These are phyloP conservation scores for Ophiocordyceps camponoti-floridani DNA, from an alignment of 2,329 filamentous ascomycete genomes.

Conservation along the genomic window DNA sequence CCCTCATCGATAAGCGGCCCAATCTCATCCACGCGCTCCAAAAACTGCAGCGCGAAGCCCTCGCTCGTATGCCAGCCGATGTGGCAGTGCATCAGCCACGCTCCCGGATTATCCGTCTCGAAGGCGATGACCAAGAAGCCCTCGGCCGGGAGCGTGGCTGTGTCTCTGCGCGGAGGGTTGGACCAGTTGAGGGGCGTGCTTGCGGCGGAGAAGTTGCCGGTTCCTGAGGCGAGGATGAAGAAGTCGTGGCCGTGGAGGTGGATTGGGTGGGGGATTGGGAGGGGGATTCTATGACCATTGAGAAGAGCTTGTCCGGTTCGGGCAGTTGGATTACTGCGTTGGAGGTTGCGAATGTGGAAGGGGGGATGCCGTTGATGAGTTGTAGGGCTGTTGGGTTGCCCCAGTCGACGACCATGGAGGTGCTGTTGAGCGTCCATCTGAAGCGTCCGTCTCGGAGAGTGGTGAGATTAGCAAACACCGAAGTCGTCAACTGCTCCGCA, in stretches of 20 bases:
- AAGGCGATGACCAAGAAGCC: slow-evolving; percentile 32
- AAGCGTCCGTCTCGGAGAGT: background rate
- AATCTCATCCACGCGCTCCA: slow-evolving; percentile 2
- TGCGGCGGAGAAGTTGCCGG: slow-evolving; percentile 6
- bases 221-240: slow-evolving; percentile 9
- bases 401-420: slow-evolving; percentile 14
- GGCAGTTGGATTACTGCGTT: slow-evolving; percentile 12
- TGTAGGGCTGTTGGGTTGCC: slow-evolving; percentile 10
- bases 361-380: slow-evolving; percentile 5
- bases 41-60: slow-evolving; percentile 3
- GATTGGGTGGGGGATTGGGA: slow-evolving; percentile 14
- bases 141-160: slow-evolving; percentile 23
- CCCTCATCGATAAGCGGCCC: background rate
- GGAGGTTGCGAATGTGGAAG: slow-evolving; percentile 7
- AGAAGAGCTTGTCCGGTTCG: slow-evolving; percentile 11
- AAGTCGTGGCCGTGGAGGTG: slow-evolving; percentile 20
- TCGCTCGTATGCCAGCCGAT: slow-evolving; percentile 24
- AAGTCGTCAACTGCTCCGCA: background rate
- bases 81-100: slow-evolving; percentile 32
- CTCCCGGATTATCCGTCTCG: slow-evolving; percentile 28
- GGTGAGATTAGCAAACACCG: background rate
- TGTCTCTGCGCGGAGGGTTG: slow-evolving; percentile 34
- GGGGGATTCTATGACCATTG: slow-evolving; percentile 11
- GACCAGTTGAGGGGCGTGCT: slow-evolving; percentile 2
- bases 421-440: slow-evolving; percentile 9